phyloP scores from a whole-genome alignment of 2,329 filamentous ascomycete species.

The Huntiella bhutanensis region DNA sequence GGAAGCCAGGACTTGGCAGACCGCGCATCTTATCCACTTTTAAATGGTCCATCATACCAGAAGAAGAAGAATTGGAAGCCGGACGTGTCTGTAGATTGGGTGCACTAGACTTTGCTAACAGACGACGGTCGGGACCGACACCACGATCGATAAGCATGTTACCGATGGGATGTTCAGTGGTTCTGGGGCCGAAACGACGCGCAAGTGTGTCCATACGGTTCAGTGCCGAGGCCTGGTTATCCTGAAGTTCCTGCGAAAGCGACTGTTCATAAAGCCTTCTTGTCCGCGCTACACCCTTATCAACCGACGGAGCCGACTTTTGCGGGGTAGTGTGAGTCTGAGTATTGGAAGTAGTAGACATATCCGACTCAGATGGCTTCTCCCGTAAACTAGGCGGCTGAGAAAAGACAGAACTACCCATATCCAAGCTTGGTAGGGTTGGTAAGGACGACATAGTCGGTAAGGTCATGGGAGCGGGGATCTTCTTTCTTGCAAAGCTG shows the following conservation, averaged over 20 bases:
- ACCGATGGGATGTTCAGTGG: slow-evolving; percentile 31
- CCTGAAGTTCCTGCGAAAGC: slow-evolving; percentile 58
- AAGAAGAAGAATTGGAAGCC: slow-evolving; percentile 3
- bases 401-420: background rate
- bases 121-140: slow-evolving; percentile 23
- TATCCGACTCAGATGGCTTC: slow-evolving; percentile 13
- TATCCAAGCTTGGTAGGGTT: background rate
- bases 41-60: slow-evolving; percentile 11
- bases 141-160: slow-evolving; percentile 26
- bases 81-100: slow-evolving; percentile 33
- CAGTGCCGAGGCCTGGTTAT: slow-evolving; percentile 58
- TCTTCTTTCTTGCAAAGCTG: slow-evolving; percentile 3
- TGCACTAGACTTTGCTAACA: slow-evolving; percentile 41
- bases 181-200: slow-evolving; percentile 34
- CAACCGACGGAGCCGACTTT: background rate
- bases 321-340: background rate
- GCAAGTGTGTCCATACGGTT: slow-evolving; percentile 65
- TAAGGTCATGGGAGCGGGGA: slow-evolving; percentile 19
- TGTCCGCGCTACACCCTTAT: slow-evolving; percentile 33
- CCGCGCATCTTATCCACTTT: slow-evolving; percentile 24
- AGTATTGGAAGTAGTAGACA: background rate
- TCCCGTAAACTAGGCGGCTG: background rate
- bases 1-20: slow-evolving; percentile 63
- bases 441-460: slow-evolving; percentile 16
- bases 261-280: slow-evolving; percentile 70